Percentiles rank a stretch among this genome's conserved stretches.
phyloP scores from a whole-genome alignment of 2,329 filamentous ascomycete species.

The Diaporthe citrichinensis region DNA sequence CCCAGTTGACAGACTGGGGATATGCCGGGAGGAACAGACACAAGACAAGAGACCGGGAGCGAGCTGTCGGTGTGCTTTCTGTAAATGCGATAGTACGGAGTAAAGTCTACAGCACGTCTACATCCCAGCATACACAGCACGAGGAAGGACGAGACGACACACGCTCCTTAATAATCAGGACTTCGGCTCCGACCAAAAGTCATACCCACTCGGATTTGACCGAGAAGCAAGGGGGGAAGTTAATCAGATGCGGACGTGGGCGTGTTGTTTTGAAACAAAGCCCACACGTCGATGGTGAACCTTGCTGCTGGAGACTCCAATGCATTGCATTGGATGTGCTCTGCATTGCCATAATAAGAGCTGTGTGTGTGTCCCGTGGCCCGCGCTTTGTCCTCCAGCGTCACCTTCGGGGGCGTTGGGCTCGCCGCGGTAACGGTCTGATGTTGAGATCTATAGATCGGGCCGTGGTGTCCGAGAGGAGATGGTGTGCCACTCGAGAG shows the following conservation, averaged over 20 bases:
- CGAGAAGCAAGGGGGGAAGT: not conserved
- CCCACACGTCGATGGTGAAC: constrained; percentile 12
- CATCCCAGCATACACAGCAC: not conserved
- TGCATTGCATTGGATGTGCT: not conserved
- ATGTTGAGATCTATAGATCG: constrained; percentile 32
- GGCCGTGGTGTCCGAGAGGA: not conserved
- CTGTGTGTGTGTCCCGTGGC: not conserved
- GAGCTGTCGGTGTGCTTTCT: not conserved
- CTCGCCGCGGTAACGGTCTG: constrained; percentile 16
- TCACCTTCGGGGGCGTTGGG: not conserved
- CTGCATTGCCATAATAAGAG: not conserved
- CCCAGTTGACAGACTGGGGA: constrained; percentile 4
- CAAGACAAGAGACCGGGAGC: not conserved
- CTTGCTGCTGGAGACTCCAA: not conserved
- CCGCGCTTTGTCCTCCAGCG: constrained; percentile 23
- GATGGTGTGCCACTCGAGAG: not conserved
- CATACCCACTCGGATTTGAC: constrained; percentile 4
- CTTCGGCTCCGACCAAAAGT: constrained; percentile 4
- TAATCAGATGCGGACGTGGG: not conserved
- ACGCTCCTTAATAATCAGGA: not conserved
- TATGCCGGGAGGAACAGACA: not conserved
- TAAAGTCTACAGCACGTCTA: not conserved
- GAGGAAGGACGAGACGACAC: not conserved
- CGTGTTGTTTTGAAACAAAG: constrained; percentile 25
- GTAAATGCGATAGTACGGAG: not conserved